phyloP scores from a whole-genome alignment of 345 rosid genomes.

The Punica granatum region DNA sequence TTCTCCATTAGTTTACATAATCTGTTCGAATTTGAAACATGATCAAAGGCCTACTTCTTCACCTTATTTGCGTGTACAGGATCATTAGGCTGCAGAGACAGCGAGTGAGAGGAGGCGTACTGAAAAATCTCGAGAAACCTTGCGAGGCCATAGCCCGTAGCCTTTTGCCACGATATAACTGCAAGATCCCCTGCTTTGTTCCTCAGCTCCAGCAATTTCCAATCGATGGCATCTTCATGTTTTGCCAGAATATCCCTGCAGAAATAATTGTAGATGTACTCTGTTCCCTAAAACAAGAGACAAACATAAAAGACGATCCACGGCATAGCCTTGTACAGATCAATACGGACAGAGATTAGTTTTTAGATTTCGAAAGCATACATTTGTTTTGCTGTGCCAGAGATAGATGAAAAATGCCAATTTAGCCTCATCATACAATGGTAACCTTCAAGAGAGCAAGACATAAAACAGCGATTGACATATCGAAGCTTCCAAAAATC shows the following conservation, averaged over 20 bases:
- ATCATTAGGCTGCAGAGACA: slow-evolving; percentile 20
- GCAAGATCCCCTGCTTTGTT: slow-evolving; percentile 42
- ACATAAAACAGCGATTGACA: background rate
- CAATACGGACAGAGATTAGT: background rate
- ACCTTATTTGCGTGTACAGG: slow-evolving; percentile 28
- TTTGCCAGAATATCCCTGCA: slow-evolving; percentile 41
- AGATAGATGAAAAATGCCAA: slow-evolving; percentile 67
- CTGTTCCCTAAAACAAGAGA: slow-evolving; percentile 38
- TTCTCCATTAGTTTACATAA: too few relatives aligned
- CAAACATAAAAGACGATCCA: background rate
- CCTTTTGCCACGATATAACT: slow-evolving; percentile 47
- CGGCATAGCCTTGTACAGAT: background rate
- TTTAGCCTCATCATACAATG: slow-evolving; percentile 75
- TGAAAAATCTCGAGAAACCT: slow-evolving; percentile 45
- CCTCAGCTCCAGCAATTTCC: slow-evolving; percentile 46
- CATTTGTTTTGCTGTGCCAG: slow-evolving; percentile 73
- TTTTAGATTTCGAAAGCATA: slow-evolving; percentile 13
- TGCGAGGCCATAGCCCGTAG: slow-evolving; percentile 44
- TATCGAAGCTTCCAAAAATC: background rate
- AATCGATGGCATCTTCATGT: slow-evolving; percentile 64
- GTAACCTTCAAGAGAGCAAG: slow-evolving; percentile 51
- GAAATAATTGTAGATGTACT: slow-evolving; percentile 45
- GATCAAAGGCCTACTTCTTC: background rate
- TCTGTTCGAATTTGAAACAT: too few relatives aligned
- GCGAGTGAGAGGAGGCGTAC: slow-evolving; percentile 42